phyloP scores from a whole-genome alignment of 192 early-diverging fungal species.

The Phycomyces nitens region DNA sequence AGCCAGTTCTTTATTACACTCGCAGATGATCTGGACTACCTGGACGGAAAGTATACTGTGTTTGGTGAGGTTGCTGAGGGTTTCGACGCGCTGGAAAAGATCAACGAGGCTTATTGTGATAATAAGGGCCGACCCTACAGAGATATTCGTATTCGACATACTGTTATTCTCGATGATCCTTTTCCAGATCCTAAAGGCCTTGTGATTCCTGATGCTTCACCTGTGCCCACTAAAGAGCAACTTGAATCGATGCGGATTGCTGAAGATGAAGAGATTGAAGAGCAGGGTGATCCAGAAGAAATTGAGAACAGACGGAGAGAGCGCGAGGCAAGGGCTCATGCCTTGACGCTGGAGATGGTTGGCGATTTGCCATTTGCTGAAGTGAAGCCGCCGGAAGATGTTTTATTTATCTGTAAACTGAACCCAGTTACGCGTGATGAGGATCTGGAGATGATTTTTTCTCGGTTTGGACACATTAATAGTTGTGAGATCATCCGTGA shows the following conservation, averaged over 20 bases:
- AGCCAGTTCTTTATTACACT: constrained; percentile 90
- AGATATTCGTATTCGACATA: constrained; percentile 90
- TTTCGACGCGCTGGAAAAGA: constrained; percentile 76
- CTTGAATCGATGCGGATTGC: constrained; percentile 70
- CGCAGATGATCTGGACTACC: constrained; percentile 68
- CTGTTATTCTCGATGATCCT: constrained; percentile 89
- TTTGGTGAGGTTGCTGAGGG: constrained; percentile 92
- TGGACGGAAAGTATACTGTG: constrained; percentile 80
- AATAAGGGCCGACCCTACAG: constrained; percentile 68
- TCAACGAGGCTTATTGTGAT: constrained; percentile 72
- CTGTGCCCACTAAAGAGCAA: constrained; percentile 71
- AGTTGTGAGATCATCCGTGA: constrained; percentile 93
- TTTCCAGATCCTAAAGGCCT: constrained; percentile 79
- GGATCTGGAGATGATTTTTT: constrained; percentile 91
- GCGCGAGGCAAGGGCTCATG: constrained; percentile 77
- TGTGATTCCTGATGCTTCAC: constrained; percentile 63
- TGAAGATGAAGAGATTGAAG: constrained; percentile 72
- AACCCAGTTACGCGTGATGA: constrained; percentile 88
- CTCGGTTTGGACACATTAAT: constrained; percentile 81
- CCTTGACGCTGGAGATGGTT: constrained; percentile 96
- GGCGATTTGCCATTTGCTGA: constrained; percentile 97
- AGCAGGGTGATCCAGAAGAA: constrained; percentile 57
- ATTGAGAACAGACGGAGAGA: constrained; percentile 62
- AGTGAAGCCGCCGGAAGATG: constrained; percentile 94
- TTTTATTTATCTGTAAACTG: constrained; percentile 93